These are phyloP conservation scores for Fusarium kyushuense DNA, from an alignment of 2,329 filamentous ascomycete species.

Conservation along the genomic window DNA sequence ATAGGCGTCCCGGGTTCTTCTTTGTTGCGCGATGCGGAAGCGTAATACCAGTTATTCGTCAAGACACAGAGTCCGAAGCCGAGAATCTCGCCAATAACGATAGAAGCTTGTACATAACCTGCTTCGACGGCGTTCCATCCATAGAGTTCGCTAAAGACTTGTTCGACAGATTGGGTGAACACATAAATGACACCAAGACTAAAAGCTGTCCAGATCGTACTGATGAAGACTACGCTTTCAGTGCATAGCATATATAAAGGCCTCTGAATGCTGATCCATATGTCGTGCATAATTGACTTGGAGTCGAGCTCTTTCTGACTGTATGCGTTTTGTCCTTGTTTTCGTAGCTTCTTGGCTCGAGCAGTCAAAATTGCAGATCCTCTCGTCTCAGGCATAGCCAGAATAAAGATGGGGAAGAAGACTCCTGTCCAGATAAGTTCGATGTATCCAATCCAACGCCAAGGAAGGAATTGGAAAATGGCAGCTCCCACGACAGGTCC, in stretches of 20 bases:
- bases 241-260: slow-evolving; percentile 35
- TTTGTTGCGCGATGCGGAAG: slow-evolving; percentile 27
- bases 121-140: slow-evolving; percentile 27
- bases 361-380: slow-evolving; percentile 13
- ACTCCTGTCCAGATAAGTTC: slow-evolving; percentile 32
- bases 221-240: slow-evolving; percentile 18
- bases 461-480: slow-evolving; percentile 19
- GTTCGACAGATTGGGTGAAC: slow-evolving; percentile 29
- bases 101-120: slow-evolving; percentile 24
- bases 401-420: slow-evolving; percentile 31
- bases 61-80: slow-evolving; percentile 19
- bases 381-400: slow-evolving; percentile 28
- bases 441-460: slow-evolving; percentile 34
- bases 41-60: slow-evolving; percentile 34
- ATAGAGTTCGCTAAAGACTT: slow-evolving; percentile 18
- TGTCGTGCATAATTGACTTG: slow-evolving; percentile 12
- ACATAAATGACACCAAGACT: slow-evolving; percentile 24
- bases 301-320: slow-evolving; percentile 27
- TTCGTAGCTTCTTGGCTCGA: slow-evolving; percentile 3
- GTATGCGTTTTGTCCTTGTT: slow-evolving; percentile 10
- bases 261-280: slow-evolving; percentile 10
- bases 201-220: slow-evolving; percentile 24
- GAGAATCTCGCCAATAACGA: slow-evolving; percentile 29
- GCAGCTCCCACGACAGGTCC: slow-evolving; percentile 29
- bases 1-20: slow-evolving; percentile 27